A percentile compares a stretch with the other conserved stretches of the same genome.
Conservation (phyloP, 257 asterid genomes). For the Solanum bukasovii region DNA sequence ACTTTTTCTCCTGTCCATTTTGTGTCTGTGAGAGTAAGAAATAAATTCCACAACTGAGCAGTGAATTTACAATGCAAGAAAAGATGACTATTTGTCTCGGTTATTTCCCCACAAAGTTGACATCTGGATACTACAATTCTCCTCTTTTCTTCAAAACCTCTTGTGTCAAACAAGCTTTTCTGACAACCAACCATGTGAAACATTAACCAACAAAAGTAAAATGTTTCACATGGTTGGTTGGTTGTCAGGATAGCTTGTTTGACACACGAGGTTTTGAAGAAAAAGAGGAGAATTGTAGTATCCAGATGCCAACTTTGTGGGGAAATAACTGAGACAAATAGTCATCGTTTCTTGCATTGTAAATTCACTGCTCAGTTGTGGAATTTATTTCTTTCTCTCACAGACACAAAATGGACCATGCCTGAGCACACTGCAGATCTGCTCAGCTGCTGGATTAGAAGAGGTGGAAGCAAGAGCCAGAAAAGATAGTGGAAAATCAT, state of each 20-base stretch:
- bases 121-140: neutral
- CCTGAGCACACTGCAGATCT: neutral
- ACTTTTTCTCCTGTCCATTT: slow-evolving; percentile 74
- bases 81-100: neutral
- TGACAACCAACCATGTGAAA: too few relatives aligned
- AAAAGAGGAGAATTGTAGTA: neutral
- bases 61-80: neutral
- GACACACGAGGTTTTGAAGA: neutral
- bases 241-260: neutral
- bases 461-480: neutral
- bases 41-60: neutral
- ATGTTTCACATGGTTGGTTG: neutral
- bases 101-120: neutral
- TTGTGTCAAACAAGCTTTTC: neutral
- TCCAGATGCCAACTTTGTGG: neutral
- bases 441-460: neutral
- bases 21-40: neutral
- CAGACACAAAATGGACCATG: neutral
- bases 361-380: neutral
- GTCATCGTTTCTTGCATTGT: neutral
- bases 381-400: neutral
- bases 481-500: neutral
- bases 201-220: neutral
- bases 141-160: neutral
- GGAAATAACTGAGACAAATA: neutral